Percentiles rank a stretch among this genome's conserved stretches.
Conservation (phyloP, 2,329 filamentous ascomycete genomes). For the Aureobasidium sp. region DNA sequence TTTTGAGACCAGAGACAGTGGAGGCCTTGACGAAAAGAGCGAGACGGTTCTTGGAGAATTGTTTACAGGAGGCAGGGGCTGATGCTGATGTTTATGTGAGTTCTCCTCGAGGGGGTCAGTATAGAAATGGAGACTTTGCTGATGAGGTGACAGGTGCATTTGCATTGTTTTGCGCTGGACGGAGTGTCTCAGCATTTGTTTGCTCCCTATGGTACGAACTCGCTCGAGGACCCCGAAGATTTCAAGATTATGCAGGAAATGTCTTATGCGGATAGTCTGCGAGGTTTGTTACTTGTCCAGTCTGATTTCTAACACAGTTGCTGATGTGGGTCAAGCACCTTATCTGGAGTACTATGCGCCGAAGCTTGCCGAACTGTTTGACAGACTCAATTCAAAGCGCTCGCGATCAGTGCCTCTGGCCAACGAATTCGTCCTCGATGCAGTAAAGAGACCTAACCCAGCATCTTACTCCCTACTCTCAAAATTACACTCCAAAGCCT, state of each 20-base stretch:
- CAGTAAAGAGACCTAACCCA: background rate
- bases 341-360: conserved; percentile 16
- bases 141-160: conserved; percentile 1
- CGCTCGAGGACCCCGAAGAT: conserved; percentile 10
- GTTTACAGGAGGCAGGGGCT: background rate
- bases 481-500: conserved; percentile 7
- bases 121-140: background rate
- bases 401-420: conserved; percentile 3
- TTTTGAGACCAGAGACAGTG: conserved; percentile 13
- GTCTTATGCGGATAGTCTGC: conserved; percentile 15
- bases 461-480: background rate
- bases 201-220: conserved; percentile 14
- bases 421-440: conserved; percentile 8
- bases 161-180: conserved; percentile 17
- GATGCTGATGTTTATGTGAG: conserved; percentile 16
- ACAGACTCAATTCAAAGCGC: background rate
- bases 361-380: background rate
- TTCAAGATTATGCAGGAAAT: conserved; percentile 14
- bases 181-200: conserved; percentile 15
- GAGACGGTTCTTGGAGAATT: conserved; percentile 13
- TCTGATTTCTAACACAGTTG: background rate
- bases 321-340: background rate
- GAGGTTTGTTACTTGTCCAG: background rate
- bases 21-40: conserved; percentile 6
- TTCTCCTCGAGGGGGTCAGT: background rate